Base-by-base conservation (phyloP, 2,329 filamentous ascomycete genomes). In the Sarocladiaceae sp. region DNA sequence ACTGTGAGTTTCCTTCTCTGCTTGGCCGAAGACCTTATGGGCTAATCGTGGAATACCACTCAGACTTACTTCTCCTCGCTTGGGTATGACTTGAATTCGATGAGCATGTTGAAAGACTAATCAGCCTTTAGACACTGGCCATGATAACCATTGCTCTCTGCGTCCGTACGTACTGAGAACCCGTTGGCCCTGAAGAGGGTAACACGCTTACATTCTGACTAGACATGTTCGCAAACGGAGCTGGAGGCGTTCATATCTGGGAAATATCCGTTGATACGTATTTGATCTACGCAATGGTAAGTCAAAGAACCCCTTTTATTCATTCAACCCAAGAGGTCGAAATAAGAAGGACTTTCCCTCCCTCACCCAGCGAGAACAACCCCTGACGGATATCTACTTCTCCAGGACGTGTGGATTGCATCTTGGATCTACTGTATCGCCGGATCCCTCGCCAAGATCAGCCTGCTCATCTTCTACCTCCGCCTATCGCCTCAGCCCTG, bases 391-490 rank as follows among this genome's bases (percentile, higher is more conserved):
- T 20, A 45, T 20, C n/a, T 11, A 27, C 13, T 16, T 24, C 13
- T n/a, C 3, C 6, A 61, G 57, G 50, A 55, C 21, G 51, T 60
- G 3, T 59, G 58, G 21, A 45, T 61, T 4, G 46, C 54, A 1
- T 50, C 53, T 1, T 51, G 53, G 6, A 48, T 66, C 19, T 67
- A 63, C 44, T 56, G 62, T n/a, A 46, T 61, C 13, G 59, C 60
- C 27, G 59, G 58, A 11, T 59, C 57, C 2, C 55, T 63, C 15
- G 58, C 62, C 11, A 69, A 68, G 37, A 19, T 67, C 3, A 58
- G 64, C 0, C 58, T 69, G 3, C 56, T 67, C 3, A 53, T 63
- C 4, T 64, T 69, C 33, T 68, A 67, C 43, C 52, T 61, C 11
- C 57, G 57, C 9, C 51, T 69, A 2, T 64, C 62, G 1, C 63